These are phyloP conservation scores for Isabelozyma rhagii DNA, from an alignment of 805 yeast genomes.

Conservation along the genomic window DNA sequence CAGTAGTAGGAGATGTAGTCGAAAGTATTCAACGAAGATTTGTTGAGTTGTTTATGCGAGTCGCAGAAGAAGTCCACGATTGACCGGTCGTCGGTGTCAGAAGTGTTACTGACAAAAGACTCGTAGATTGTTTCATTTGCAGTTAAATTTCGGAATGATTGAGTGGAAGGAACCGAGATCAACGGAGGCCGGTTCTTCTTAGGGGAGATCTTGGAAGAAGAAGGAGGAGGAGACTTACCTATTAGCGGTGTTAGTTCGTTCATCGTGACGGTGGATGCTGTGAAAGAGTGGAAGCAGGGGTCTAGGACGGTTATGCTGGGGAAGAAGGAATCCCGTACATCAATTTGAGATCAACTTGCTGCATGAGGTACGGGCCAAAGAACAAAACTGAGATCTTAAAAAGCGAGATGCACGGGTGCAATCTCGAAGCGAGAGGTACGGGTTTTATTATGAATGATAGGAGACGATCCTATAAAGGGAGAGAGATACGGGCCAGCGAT, in stretches of 20 bases:
- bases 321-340: no score
- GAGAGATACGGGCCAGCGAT: no score
- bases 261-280: neutral
- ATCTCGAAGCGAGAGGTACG: no score
- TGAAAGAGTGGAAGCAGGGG: neutral
- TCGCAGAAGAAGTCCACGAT: conserved; percentile 4
- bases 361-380: no score
- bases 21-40: conserved; percentile 11
- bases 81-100: conserved; percentile 6
- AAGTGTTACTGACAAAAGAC: neutral
- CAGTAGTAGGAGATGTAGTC: conserved; percentile 30
- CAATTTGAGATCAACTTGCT: no score
- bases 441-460: no score
- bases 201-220: neutral
- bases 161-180: conserved; percentile 23
- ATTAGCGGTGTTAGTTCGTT: neutral
- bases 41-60: neutral
- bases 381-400: no score
- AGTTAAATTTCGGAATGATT: conserved; percentile 16
- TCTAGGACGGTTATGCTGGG: neutral
- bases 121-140: neutral
- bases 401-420: no score
- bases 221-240: neutral
- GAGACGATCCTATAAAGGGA: no score
- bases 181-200: conserved; percentile 20